Evolutionary conservation across 2,329 filamentous ascomycete species (phyloP), one percentile per base, ranked within the genome.

Genomic region (Aotearoamyces nothofagi): DNA sequence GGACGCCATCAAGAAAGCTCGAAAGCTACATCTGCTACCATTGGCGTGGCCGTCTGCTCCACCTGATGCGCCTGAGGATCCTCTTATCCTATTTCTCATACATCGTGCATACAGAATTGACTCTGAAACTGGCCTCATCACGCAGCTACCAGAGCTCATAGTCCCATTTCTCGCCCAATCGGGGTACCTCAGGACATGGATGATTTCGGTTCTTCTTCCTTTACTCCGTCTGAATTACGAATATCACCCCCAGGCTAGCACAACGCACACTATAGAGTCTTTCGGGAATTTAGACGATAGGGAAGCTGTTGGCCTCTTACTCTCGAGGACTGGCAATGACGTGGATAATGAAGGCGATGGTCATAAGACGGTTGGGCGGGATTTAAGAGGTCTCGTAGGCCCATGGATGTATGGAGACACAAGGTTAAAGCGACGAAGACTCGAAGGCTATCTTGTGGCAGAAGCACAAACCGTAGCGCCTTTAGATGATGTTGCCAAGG

Each of bases 381-480:
- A 84, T 44, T 45, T 86, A 31, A 67, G 68, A 36, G 69, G 73
- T 0, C 46, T 86, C 20, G 55, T 86, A 27, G 74, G 72, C 0
- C 79, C 80, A 2, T 87, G 79, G 79, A 56, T 84, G 27, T 72
- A 78, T 42, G 71, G 70, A 25, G 61, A 71, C 28, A 61, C 53
- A 12, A 66, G 74, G 30, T 73, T 75, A 57, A 65, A 63, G 34
- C 48, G 53, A 37, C 53, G 47, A 29, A 56, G 50, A 30, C 32
- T 56, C n/a, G 43, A 45, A 23, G 29, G 27, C 13, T 32, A 22
- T 14, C 37, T 42, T 5, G 23, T 24, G 10, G 26, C 33, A 15
- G 26, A 33, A 15, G 17, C 33, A 22, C 38, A 39, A 11, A 26
- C 33, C 7, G 26, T 38, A 16, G 17, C 35, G 25, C 31, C 42